Conservation (phyloP, 2,329 filamentous ascomycete species). For the Venturia nashicola region DNA sequence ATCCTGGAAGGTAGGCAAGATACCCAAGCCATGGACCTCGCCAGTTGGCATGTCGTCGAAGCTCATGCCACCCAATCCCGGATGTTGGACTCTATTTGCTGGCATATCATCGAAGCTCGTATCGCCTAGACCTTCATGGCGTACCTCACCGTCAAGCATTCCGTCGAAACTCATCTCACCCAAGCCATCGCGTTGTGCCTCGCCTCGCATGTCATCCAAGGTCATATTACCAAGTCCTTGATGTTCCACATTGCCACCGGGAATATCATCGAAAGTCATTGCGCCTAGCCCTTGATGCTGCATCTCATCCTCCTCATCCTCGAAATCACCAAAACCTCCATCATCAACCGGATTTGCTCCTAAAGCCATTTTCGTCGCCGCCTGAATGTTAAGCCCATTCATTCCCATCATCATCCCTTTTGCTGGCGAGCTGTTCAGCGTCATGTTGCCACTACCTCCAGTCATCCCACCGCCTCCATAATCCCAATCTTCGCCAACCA, state of each 20-base stretch:
- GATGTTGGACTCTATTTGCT: not conserved
- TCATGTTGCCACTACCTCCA: conserved; percentile 7
- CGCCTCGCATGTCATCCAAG: not conserved
- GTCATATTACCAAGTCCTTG: conserved; percentile 7
- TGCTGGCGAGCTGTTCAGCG: not conserved
- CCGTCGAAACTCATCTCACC: not conserved
- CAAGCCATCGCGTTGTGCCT: not conserved
- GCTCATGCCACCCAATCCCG: not conserved
- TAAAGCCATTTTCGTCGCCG: not conserved
- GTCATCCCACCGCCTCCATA: conserved; percentile 8
- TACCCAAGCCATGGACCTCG: not conserved
- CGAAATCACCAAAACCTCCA: not conserved
- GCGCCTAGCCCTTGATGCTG: conserved; percentile 1
- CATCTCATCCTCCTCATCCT: not conserved
- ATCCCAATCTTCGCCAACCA: conserved; percentile 9
- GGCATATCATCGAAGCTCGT: conserved; percentile 6
- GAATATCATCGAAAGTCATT: conserved; percentile 3
- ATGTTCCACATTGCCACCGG: not conserved
- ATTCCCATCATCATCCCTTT: not conserved
- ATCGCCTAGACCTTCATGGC: not conserved
- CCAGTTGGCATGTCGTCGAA: conserved; percentile 3
- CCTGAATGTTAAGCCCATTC: not conserved
- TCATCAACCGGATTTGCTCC: not conserved
- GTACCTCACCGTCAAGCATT: not conserved
- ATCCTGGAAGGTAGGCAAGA: not conserved